Conservation (phyloP, 495 filamentous ascomycete species). For the Penicillium pulvis region DNA sequence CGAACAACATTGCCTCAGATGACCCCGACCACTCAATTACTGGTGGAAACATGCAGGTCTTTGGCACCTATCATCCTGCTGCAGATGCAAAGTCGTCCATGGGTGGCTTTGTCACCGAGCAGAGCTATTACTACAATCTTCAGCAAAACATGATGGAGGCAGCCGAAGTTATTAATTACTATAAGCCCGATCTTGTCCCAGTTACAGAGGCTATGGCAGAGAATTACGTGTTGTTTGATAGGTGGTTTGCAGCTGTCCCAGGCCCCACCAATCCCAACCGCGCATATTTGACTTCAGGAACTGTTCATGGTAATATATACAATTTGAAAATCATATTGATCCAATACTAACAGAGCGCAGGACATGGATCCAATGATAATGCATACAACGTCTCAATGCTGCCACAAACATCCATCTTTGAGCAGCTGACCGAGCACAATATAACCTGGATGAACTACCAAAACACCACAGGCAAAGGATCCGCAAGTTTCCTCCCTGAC, state of each 20-base stretch:
- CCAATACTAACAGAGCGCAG: background rate
- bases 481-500: slow-evolving; percentile 34
- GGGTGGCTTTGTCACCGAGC: slow-evolving; percentile 51
- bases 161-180: slow-evolving; percentile 52
- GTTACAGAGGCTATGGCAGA: slow-evolving; percentile 48
- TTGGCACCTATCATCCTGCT: slow-evolving; percentile 44
- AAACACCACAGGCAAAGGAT: slow-evolving; percentile 35
- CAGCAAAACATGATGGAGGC: slow-evolving; percentile 28
- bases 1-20: slow-evolving; percentile 38
- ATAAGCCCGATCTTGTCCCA: slow-evolving; percentile 45
- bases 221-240: slow-evolving; percentile 51
- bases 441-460: slow-evolving; percentile 55
- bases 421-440: slow-evolving; percentile 43
- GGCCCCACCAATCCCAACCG: slow-evolving; percentile 53
- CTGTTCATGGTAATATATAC: slow-evolving; percentile 30
- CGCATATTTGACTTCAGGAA: slow-evolving; percentile 49
- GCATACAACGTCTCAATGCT: slow-evolving; percentile 42
- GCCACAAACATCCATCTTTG: slow-evolving; percentile 50
- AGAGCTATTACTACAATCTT: slow-evolving; percentile 37
- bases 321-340: background rate
- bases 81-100: slow-evolving; percentile 26
- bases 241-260: slow-evolving; percentile 50
- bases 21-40: slow-evolving; percentile 53
- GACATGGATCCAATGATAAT: slow-evolving; percentile 47
- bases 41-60: slow-evolving; percentile 52